phyloP scores from a whole-genome alignment of 2,329 filamentous ascomycete genomes.

The Ilyonectria robusta region DNA sequence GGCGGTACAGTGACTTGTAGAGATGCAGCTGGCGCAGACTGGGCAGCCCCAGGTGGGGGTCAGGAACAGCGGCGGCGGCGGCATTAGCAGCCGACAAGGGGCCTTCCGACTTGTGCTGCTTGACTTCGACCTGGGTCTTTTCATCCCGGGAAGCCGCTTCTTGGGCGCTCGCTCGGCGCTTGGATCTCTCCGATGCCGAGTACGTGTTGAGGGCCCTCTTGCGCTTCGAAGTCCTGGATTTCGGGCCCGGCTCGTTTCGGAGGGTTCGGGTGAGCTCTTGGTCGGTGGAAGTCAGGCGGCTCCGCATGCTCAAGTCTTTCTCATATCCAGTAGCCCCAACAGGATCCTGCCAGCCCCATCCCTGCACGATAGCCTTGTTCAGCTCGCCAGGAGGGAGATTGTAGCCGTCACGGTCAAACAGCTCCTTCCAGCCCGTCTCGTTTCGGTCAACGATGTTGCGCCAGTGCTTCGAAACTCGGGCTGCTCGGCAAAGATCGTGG shows the following conservation, averaged over 20 bases:
- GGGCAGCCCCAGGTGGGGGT: slow-evolving; percentile 83
- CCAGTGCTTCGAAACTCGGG: slow-evolving; percentile 96
- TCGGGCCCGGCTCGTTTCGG: slow-evolving; percentile 60
- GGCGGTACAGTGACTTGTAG: slow-evolving; percentile 95
- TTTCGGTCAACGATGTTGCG: slow-evolving; percentile 91
- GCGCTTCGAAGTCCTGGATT: slow-evolving; percentile 67
- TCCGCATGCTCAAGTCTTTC: slow-evolving; percentile 79
- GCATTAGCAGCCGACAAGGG: slow-evolving; percentile 89
- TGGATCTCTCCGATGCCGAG: slow-evolving; percentile 64
- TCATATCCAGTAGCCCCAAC: slow-evolving; percentile 82
- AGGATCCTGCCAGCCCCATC: slow-evolving; percentile 98
- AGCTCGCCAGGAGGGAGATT: slow-evolving; percentile 85
- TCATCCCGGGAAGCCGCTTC: slow-evolving; percentile 62
- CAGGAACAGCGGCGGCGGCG: slow-evolving; percentile 85
- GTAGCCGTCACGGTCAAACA: slow-evolving; percentile 89
- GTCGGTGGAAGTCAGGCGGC: slow-evolving; percentile 67
- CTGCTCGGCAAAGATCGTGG: slow-evolving; percentile 88
- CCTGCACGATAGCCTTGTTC: slow-evolving; percentile 86
- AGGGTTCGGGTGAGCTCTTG: slow-evolving; percentile 61
- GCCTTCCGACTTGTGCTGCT: slow-evolving; percentile 78
- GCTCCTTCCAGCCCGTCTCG: slow-evolving; percentile 95
- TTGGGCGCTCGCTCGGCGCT: slow-evolving; percentile 66
- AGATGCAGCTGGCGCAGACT: slow-evolving; percentile 88
- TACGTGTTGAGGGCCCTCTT: slow-evolving; percentile 67
- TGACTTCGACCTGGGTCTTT: slow-evolving; percentile 56